Evolutionary conservation across 108 stramenopile genomes (phyloP).

Genomic region (Fistulifera solaris): DNA sequence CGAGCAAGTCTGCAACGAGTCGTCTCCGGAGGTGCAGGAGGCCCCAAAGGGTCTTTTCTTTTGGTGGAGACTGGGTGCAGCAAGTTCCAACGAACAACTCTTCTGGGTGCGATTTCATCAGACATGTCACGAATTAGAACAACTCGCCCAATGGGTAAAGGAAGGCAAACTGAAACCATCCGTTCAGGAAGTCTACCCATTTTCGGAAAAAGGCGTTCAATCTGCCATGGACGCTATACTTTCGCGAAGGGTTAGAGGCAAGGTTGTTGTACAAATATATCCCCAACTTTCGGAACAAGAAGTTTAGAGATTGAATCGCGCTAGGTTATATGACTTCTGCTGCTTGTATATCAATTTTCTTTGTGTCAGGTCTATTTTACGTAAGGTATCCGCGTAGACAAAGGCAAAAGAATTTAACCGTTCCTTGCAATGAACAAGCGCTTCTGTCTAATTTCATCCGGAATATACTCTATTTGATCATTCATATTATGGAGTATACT

Average conservation of each 20-base stretch:
- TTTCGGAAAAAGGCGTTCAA: background rate
- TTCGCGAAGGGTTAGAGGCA: constrained; percentile 1
- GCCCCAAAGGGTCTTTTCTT: constrained; percentile 1
- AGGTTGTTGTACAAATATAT: constrained; percentile 2
- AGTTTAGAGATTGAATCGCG: too few species aligned
- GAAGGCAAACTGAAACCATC: background rate
- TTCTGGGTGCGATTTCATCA: constrained; percentile 37
- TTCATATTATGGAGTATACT: too few species aligned
- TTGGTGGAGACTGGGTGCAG: background rate
- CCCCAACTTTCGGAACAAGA: too few species aligned
- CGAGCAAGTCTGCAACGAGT: constrained; percentile 24
- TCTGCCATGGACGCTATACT: constrained; percentile 2
- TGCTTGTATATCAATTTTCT: too few species aligned
- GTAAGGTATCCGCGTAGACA: too few species aligned
- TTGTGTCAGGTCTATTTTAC: too few species aligned
- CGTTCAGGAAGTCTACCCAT: background rate
- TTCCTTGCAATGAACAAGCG: too few species aligned
- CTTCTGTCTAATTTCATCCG: too few species aligned
- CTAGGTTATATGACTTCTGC: too few species aligned
- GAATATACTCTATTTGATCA: too few species aligned
- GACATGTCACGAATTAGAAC: constrained; percentile 17
- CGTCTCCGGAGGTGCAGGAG: background rate
- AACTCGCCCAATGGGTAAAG: constrained; percentile 6
- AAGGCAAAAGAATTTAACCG: too few species aligned
- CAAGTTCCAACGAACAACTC: constrained; percentile 15